Evolutionary conservation across 78 protist genomes (phyloP).

Genomic region (Guillardia theta): DNA sequence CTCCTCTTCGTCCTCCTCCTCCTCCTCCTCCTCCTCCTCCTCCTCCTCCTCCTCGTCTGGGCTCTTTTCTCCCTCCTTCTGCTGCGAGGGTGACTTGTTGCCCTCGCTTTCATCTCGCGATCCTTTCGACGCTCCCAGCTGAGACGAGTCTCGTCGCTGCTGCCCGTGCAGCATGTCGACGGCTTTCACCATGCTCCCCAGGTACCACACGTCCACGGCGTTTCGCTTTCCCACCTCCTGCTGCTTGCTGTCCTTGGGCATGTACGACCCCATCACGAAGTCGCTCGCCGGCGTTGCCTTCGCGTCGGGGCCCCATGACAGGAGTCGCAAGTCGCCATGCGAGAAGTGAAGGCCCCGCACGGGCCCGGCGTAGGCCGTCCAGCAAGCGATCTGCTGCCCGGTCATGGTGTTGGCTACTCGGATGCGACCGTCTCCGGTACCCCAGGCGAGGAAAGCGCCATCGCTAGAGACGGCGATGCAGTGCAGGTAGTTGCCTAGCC

Average conservation of each 20-base stretch:
- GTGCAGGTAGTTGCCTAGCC: neutral
- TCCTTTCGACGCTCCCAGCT: neutral
- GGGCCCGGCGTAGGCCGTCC: neutral
- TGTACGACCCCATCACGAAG: neutral
- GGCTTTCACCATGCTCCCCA: neutral
- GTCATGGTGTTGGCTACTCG: neutral
- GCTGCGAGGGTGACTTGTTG: too few species aligned
- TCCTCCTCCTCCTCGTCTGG: neutral
- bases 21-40: neutral
- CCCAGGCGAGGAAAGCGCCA: neutral
- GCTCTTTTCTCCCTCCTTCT: neutral
- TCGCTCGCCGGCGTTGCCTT: neutral
- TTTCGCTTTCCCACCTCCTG: neutral
- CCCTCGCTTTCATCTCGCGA: neutral
- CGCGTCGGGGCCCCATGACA: neutral
- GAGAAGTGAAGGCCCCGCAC: neutral
- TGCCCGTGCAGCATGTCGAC: neutral
- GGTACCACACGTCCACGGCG: neutral
- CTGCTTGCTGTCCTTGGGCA: neutral
- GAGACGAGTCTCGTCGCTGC: neutral
- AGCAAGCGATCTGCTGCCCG: neutral
- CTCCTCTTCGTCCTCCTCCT: neutral
- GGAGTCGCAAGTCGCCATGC: neutral
- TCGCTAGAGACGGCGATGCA: neutral
- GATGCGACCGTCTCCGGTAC: neutral